Conservation (phyloP, 257 asterid genomes). For the Salvia splendens region DNA sequence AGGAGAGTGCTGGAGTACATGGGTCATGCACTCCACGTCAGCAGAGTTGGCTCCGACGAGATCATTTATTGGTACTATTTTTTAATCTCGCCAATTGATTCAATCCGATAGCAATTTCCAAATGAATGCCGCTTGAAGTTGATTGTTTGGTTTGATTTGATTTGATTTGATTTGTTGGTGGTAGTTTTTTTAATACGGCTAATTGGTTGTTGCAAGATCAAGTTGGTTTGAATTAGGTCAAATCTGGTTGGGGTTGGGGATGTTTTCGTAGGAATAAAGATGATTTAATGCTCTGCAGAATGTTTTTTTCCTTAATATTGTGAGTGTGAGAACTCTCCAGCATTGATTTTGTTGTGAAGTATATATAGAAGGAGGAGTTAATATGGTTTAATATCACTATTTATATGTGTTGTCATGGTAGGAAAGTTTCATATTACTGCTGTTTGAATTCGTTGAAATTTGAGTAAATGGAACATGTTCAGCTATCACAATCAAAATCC, state of each 20-base stretch:
- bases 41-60: slow-evolving; percentile 49
- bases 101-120: neutral
- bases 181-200: neutral
- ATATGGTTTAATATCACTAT: neutral
- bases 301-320: too few relatives aligned
- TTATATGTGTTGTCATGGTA: neutral
- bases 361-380: neutral
- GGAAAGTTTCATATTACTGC: too few relatives aligned
- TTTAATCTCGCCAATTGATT: neutral
- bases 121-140: neutral
- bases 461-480: neutral
- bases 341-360: too few relatives aligned
- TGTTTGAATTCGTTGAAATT: slow-evolving; percentile 12
- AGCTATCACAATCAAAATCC: neutral
- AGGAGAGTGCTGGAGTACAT: slow-evolving; percentile 50
- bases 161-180: neutral
- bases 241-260: neutral
- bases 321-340: too few relatives aligned
- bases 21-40: slow-evolving; percentile 69
- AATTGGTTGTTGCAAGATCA: too few relatives aligned
- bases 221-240: slow-evolving; percentile 12
- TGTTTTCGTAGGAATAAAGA: neutral
- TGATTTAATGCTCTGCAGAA: too few relatives aligned
- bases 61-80: slow-evolving; percentile 53
- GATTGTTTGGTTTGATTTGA: neutral